Base-by-base conservation (phyloP, 345 rosid species). In the Ceriops tagal region DNA sequence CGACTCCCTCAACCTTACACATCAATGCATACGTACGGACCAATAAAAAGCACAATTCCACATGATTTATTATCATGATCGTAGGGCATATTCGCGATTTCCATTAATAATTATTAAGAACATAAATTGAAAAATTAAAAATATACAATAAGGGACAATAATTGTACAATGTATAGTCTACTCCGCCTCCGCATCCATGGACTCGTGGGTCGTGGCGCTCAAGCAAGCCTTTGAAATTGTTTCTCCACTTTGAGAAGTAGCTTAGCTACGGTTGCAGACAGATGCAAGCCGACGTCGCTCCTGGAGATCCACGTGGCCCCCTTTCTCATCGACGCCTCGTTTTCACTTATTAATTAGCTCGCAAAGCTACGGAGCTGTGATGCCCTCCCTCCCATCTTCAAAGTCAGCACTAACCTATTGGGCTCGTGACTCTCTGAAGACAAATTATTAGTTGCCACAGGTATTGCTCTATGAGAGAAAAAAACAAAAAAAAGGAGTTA, bases 301-400 rank as follows among this genome's bases (percentile, higher is more conserved):
- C 75, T 73, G 66, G 70, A 71, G 67, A 75, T 80, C 89, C 88
- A 82, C 89, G 83, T 82, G 75, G 37, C 7, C 70, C 64, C 70
- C 34, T 78, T 22, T 58, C 80, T 74, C 73, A 68, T 77, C 81
- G 70, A 49, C 16, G 39, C 37, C 59, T 1, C 26, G 46, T 11
- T 3, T 3, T 34, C 55, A 20, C 57, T 4, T 66, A 22, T 4
- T 13, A 34, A 8, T 11, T 30, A 7, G 13, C 11, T 53, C 21
- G 6, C 31, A 56, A 2, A 11, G 6, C 22, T 11, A 21, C 35
- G n/a, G 55, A 58, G 43, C 16, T 51, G 21, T 24, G 61, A 24
- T 61, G 52, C 2, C 30, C 26, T 61, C 18, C 52, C 73, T 52
- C 20, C 0, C 2, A 24, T 2, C 16, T 21, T 35, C 28, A 15